Evolutionary conservation across 805 yeast species (phyloP), one percentile per base, ranked within the genome.

Genomic region (Nakazawaea pomicola): DNA sequence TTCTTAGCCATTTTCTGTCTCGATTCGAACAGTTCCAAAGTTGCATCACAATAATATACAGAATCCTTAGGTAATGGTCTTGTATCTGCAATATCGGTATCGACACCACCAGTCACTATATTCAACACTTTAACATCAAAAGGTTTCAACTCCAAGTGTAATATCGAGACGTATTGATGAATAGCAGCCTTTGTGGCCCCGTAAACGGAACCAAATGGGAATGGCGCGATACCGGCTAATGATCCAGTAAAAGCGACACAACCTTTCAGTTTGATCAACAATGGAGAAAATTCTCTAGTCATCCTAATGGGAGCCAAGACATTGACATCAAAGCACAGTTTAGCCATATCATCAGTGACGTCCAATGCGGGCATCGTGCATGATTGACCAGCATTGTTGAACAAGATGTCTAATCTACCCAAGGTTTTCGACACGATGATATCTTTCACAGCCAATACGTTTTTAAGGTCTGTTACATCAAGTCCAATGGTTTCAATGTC

Each of bases 231-330:
- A 1, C 87, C 93, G 12, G 83, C 73, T 2, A 80, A 57, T 3
- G 90, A 81, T 1, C 93, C 93, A 0, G 93, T 83, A 58, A 81
- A 83, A 0, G 80, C 78, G 44, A 85, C 72, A 0, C 77, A 73
- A 3, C 91, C 93, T 49, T 79, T 68, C 1, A 84, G 78, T 28
- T 74, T 74, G 46, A 84, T 80, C 10, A 83, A 46, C 46, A 75
- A 64, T 12, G 70, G 69, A 1, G 67, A 49, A 31, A 85, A 68
- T 49, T 77, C 85, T 24, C 88, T 65, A 1, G 76, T 72, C 52
- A 82, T 38, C 51, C 85, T 69, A 38, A 83, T 67, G 3, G 85
- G 85, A 0, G 85, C 93, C 55, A 73, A 70, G 0, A 84, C 84
- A 53, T 85, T 85, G 16, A 81, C 86, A 37, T 74, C 70, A 54